Conservation (phyloP, 139 green algal genomes). For the Haematococcus lacustris region DNA sequence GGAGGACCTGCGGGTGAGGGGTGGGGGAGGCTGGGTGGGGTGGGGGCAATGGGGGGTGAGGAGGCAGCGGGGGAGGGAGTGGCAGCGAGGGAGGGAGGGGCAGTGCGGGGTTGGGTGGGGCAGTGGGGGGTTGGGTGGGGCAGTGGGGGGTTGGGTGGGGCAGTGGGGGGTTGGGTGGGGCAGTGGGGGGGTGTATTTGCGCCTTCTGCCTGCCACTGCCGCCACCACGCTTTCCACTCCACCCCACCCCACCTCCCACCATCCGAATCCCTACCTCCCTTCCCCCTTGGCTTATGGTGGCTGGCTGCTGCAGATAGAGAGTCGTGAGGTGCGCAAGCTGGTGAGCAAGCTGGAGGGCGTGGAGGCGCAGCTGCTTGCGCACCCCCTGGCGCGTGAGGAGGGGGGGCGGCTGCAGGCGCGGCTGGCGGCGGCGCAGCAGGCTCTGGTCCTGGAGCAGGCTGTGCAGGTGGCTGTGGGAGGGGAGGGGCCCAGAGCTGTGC, state of each 20-base stretch:
- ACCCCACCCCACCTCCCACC: no score
- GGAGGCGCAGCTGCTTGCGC: conserved; percentile 36
- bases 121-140: no score
- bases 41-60: not conserved
- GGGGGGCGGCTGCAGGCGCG: conserved; percentile 16
- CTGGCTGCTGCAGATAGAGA: conserved; percentile 13
- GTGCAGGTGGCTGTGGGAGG: no score
- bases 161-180: no score
- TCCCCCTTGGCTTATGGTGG: not conserved
- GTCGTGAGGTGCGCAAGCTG: conserved; percentile 27
- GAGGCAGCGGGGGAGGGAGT: no score
- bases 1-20: conserved; percentile 58
- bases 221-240: no score
- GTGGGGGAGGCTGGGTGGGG: not conserved
- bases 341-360: conserved; percentile 40
- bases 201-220: no score
- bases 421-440: conserved; percentile 33
- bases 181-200: not conserved
- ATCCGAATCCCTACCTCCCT: no score
- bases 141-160: no score
- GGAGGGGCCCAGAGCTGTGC: no score
- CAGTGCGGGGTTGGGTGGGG: no score
- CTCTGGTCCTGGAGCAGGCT: conserved; percentile 29
- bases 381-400: conserved; percentile 30
- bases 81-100: no score